A percentile compares a stretch with the other conserved stretches of the same genome.
Conservation (phyloP, 2,329 filamentous ascomycete genomes). For the Sclerotinia trifoliorum region DNA sequence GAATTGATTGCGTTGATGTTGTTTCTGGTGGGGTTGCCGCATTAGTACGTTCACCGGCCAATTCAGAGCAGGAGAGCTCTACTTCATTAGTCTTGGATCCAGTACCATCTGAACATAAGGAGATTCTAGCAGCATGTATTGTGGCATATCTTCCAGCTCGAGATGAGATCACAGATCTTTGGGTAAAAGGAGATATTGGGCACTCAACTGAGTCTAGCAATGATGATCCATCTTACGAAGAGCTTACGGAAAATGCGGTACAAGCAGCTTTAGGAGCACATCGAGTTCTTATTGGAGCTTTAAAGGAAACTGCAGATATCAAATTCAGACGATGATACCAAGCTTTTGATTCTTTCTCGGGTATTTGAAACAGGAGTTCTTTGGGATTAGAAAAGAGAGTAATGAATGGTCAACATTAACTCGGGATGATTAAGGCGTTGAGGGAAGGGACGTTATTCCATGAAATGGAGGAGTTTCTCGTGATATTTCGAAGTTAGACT, state of each 20-base stretch:
- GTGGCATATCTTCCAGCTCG: constrained; percentile 83
- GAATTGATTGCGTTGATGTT: constrained; percentile 92
- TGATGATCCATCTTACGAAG: constrained; percentile 46
- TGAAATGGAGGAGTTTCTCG: constrained; percentile 14
- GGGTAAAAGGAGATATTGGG: constrained; percentile 75
- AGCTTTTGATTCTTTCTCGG: background rate
- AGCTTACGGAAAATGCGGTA: constrained; percentile 61
- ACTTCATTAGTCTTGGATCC: constrained; percentile 71
- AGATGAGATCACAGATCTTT: constrained; percentile 91
- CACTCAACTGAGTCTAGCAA: constrained; percentile 42
- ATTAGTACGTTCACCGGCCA: constrained; percentile 54
- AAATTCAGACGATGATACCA: constrained; percentile 34
- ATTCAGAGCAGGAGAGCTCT: constrained; percentile 38
- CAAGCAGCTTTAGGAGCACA: constrained; percentile 59
- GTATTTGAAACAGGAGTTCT: constrained; percentile 14
- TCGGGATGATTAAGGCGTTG: constrained; percentile 18
- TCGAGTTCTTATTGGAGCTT: constrained; percentile 58
- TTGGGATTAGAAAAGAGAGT: constrained; percentile 8
- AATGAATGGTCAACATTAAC: constrained; percentile 5
- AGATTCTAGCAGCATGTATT: constrained; percentile 79
- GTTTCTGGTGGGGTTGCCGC: constrained; percentile 88
- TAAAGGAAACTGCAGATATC: constrained; percentile 55
- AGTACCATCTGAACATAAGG: constrained; percentile 73
- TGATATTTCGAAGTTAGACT: constrained; percentile 16
- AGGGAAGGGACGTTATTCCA: background rate